Evolutionary conservation across 129 eudicot species (phyloP), one percentile per base, ranked within the genome.

Genomic region (Arctium minus): DNA sequence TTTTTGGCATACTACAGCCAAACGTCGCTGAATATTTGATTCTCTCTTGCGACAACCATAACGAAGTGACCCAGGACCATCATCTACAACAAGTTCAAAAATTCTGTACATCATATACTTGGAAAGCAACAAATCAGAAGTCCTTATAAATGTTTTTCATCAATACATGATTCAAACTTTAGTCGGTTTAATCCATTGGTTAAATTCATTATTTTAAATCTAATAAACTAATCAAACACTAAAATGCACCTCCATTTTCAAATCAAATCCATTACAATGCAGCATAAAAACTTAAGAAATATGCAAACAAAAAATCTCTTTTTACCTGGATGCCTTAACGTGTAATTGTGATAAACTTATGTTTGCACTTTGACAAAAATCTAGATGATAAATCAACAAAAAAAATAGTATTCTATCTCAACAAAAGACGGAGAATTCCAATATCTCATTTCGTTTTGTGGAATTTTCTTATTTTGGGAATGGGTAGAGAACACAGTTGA

Each of bases 61-160:
- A 31, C 99, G 94, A 81, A 94, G 97, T 38, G 98, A 92, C 35
- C 99, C 99, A 5, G 99, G 99, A 10, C 99, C 99, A 30, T 93
- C 99, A 75, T 96, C 98, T 96, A 79, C 38, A 88, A 81, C 40
- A 79, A 67, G 18, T 79, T 75, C 17, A 78, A 77, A 9, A 79
- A 11, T 17, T 65, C 31, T 27, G 7, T 22, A 65, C 71, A 65
- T 65, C 71, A 65, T 29, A 65, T 65, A 27, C 5, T 8, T 22
- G 32, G 71, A 8, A 65, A 64, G 12, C 70, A 22, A 64, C 33
- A 22, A 64, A 64, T 64, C 32, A 18, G 32, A 64, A 22, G 70
- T 11, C 31, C 29, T 62, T 18, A n/a, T 62, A 62, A n/a, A 64
- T 64, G 32, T 6, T 64, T 64, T 64, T 22, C 32, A 64, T n/a